phyloP scores from a whole-genome alignment of 2,329 filamentous ascomycete genomes.

The Epichloe uncinata region DNA sequence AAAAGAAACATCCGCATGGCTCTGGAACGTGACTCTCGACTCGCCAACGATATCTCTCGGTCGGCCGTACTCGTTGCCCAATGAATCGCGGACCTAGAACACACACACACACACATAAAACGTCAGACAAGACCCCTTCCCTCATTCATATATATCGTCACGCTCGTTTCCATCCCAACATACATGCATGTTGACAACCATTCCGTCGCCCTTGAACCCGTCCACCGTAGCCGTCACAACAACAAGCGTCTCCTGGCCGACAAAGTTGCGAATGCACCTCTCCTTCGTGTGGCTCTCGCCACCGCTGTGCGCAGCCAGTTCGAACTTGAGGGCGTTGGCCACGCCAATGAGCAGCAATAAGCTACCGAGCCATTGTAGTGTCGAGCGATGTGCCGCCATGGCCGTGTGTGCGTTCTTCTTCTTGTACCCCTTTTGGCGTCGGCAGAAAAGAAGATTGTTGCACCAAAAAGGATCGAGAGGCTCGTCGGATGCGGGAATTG shows the following conservation, averaged over 20 bases:
- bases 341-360: conserved; percentile 41
- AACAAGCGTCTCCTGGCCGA: conserved; percentile 79
- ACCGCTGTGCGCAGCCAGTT: conserved; percentile 56
- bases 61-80: conserved; percentile 90
- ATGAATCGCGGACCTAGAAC: conserved; percentile 75
- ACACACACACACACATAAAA: background rate
- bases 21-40: conserved; percentile 86
- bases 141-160: background rate
- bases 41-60: conserved; percentile 88
- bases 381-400: conserved; percentile 37
- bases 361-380: conserved; percentile 46
- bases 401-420: background rate
- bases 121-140: too few relatives aligned
- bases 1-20: conserved; percentile 80
- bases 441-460: conserved; percentile 5
- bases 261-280: conserved; percentile 94
- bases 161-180: conserved; percentile 16
- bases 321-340: conserved; percentile 75
- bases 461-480: background rate
- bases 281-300: conserved; percentile 44
- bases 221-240: conserved; percentile 84
- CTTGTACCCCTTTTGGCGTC: background rate
- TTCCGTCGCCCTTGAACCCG: conserved; percentile 82
- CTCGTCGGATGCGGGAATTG: background rate
- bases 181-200: conserved; percentile 89